phyloP scores from a whole-genome alignment of 805 yeast genomes.

The Candida chilensis region DNA sequence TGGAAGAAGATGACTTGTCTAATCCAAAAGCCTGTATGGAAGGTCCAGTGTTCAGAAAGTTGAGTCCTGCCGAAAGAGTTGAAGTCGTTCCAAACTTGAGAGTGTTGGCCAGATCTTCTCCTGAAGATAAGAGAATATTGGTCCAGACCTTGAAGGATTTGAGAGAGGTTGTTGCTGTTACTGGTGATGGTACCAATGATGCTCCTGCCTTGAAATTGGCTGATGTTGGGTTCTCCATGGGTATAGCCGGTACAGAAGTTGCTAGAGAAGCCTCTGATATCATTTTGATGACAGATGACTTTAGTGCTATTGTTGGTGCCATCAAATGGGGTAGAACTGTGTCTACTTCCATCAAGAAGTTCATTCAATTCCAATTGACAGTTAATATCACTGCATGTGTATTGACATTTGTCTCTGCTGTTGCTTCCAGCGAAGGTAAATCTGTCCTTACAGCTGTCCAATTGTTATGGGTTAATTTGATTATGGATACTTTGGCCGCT shows the following conservation, averaged over 20 bases:
- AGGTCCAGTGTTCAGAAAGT: slow-evolving; percentile 80
- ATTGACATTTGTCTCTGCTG: slow-evolving; percentile 89
- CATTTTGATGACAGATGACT: slow-evolving; percentile 89
- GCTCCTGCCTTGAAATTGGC: slow-evolving; percentile 96
- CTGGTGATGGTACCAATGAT: slow-evolving; percentile 99
- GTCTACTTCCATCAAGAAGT: slow-evolving; percentile 87
- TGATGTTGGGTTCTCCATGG: slow-evolving; percentile 98
- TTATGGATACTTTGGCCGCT: slow-evolving; percentile 98
- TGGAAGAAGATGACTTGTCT: slow-evolving; percentile 37
- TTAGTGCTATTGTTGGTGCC: slow-evolving; percentile 90
- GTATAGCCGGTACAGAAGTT: slow-evolving; percentile 96
- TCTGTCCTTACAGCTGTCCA: slow-evolving; percentile 97
- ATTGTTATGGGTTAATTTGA: slow-evolving; percentile 92
- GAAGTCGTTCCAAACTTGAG: slow-evolving; percentile 62
- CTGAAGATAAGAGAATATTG: slow-evolving; percentile 85
- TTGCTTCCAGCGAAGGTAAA: slow-evolving; percentile 65
- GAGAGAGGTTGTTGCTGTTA: slow-evolving; percentile 96
- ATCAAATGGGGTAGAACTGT: slow-evolving; percentile 99
- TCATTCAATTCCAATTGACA: slow-evolving; percentile 92
- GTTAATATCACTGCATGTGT: slow-evolving; percentile 96
- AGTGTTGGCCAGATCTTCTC: slow-evolving; percentile 90
- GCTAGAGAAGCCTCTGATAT: slow-evolving; percentile 97
- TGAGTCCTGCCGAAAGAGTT: slow-evolving; percentile 46
- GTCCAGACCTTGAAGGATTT: slow-evolving; percentile 71
- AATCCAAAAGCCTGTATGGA: slow-evolving; percentile 70